These are phyloP conservation scores for Macrotyloma uniflorum DNA, from an alignment of 306 rosid genomes.

Conservation along the genomic window DNA sequence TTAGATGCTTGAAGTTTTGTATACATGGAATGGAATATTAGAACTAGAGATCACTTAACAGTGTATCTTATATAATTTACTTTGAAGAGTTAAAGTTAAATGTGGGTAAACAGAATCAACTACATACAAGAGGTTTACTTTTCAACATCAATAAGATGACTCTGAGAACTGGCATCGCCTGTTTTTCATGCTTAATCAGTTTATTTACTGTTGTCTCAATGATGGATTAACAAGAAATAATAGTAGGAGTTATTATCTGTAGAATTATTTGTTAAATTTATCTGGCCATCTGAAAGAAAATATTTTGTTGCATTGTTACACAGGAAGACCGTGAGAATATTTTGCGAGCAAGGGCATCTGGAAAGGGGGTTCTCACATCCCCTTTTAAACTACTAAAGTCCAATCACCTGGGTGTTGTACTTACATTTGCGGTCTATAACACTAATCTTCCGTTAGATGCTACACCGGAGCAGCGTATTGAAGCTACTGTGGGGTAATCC, in stretches of 20 bases:
- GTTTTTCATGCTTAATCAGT: not conserved
- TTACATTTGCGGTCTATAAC: conserved; percentile 86
- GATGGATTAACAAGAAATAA: not conserved
- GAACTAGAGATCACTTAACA: not conserved
- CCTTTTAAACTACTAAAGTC: conserved; percentile 96
- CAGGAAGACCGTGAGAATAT: conserved; percentile 97
- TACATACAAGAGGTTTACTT: not conserved
- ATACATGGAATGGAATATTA: not conserved
- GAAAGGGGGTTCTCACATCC: conserved; percentile 92
- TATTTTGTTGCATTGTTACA: conserved; percentile 13
- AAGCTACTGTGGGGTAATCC: conserved; percentile 88
- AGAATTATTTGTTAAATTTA: conserved; percentile 25
- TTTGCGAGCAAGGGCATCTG: conserved; percentile 89
- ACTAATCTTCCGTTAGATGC: conserved; percentile 71
- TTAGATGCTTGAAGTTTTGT: conserved; percentile 15
- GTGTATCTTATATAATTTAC: conserved; percentile 1
- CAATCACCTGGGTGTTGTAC: conserved; percentile 89
- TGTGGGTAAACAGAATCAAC: conserved; percentile 31
- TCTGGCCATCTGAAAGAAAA: conserved; percentile 31
- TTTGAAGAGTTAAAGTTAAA: conserved; percentile 9
- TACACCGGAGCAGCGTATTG: conserved; percentile 68
- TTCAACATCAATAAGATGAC: conserved; percentile 12
- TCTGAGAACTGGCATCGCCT: not conserved
- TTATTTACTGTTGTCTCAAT: not conserved
- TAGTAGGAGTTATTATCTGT: not conserved